Evolutionary conservation across 148 eudicot genomes (phyloP).

Genomic region (Cornus florida): DNA sequence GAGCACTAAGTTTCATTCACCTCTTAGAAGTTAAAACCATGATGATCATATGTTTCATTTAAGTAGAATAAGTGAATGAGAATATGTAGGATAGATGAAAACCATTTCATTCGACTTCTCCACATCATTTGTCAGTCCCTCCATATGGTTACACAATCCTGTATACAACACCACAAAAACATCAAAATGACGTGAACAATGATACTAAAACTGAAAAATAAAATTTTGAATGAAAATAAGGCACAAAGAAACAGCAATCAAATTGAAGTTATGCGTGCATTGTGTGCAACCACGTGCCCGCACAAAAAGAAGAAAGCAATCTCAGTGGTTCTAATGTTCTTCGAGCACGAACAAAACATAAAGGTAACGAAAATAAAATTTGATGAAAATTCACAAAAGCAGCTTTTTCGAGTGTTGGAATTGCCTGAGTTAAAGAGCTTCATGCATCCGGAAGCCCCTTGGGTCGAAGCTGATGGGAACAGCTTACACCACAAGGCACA

Average conservation of each 20-base stretch:
- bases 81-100: constrained; percentile 1
- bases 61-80: constrained; percentile 9
- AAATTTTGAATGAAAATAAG: neutral
- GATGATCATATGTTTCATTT: neutral
- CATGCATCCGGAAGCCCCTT: too few species aligned
- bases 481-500: neutral
- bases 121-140: constrained; percentile 67
- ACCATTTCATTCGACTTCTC: constrained; percentile 96
- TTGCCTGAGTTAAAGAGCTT: too few species aligned
- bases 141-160: constrained; percentile 81
- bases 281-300: too few species aligned
- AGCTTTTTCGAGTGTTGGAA: too few species aligned
- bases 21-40: too few species aligned
- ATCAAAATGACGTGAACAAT: neutral
- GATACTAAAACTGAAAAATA: neutral
- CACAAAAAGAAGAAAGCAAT: too few species aligned
- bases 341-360: neutral
- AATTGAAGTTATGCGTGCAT: neutral
- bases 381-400: neutral
- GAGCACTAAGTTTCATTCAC: neutral
- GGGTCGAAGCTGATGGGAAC: too few species aligned
- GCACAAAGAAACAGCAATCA: neutral
- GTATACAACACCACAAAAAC: constrained; percentile 18
- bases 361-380: neutral
- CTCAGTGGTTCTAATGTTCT: too few species aligned